Percentiles rank a stretch among this genome's conserved stretches.
Evolutionary conservation across 805 yeast genomes (phyloP).

Genomic region (Pichia heedii): DNA sequence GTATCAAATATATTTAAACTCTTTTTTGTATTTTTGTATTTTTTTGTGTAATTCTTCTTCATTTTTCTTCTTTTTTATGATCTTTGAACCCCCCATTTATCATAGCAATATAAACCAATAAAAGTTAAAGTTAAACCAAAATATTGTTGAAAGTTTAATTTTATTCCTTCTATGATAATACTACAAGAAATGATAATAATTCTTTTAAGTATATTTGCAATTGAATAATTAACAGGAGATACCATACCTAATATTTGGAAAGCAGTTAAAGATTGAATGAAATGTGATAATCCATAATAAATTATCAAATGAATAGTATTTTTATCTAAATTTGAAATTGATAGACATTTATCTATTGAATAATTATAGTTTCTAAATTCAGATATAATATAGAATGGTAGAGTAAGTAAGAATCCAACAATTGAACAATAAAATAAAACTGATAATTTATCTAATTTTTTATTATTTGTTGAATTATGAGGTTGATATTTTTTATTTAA

Average conservation of each 20-base stretch:
- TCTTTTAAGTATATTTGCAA: conserved; percentile 69
- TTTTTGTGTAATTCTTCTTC: no score
- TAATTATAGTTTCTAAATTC: conserved; percentile 31
- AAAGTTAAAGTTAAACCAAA: conserved; percentile 49
- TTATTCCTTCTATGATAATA: conserved; percentile 50
- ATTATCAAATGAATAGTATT: conserved; percentile 32
- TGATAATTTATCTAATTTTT: conserved; percentile 59
- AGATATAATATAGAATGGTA: conserved; percentile 54
- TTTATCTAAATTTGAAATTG: conserved; percentile 23
- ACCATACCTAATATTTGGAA: conserved; percentile 66
- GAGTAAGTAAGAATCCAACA: conserved; percentile 57
- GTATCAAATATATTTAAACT: no score
- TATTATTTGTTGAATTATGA: conserved; percentile 8
- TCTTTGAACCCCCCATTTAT: conserved; percentile 49
- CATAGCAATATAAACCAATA: conserved; percentile 60
- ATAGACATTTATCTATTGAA: conserved; percentile 22
- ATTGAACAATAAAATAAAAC: conserved; percentile 64
- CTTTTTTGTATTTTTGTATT: no score
- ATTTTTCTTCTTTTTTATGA: conserved; percentile 4
- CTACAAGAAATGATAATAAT: conserved; percentile 63
- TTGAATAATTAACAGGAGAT: conserved; percentile 70
- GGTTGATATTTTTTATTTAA: conserved; percentile 1
- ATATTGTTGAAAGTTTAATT: conserved; percentile 33
- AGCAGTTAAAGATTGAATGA: conserved; percentile 63
- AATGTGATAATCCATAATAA: conserved; percentile 63